Base-by-base conservation (phyloP, 805 yeast species). In the Candida maris region DNA sequence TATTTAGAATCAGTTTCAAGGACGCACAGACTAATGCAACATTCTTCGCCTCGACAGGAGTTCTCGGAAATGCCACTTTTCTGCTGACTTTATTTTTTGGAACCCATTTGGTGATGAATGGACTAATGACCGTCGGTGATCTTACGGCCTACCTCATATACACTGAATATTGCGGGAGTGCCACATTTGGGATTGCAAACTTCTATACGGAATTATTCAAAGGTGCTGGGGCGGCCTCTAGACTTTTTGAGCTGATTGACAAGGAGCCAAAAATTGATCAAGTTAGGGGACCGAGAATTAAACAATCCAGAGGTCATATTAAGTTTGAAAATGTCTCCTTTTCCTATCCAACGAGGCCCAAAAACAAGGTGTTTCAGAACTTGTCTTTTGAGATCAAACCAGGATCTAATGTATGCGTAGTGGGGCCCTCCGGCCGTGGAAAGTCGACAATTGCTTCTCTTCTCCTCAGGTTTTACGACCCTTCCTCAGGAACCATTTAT, bases 361-460 rank as follows among this genome's bases (percentile, higher is more conserved):
- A 85, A 42, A 73, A 79, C 30, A 56, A 61, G 15, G 78, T 91
- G 15, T 87, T 91, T 61, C 61, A 70, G 19, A 68, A 76, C 19
- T 61, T 89, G 31, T 68, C 77, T 39, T 72, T 91, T 49, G 71
- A 65, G 10, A 81, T 91, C 37, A 64, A 68, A 20, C 77, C 86
- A 12, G 97, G 97, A 5, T 87, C 88, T 44, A 88, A 89, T 49
- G 83, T 89, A 12, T 89, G 96, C 56, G 78, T 91, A 46, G 97
- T 89, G 14, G 97, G 97, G 1, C 96, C 96, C 6, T 84, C 95
- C 10, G 97, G 97, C 2, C 79, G 94, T 37, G 97, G 97, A 14
- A 91, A 91, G 61, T 86, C 96, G 2, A 91, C 97, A 0, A 78
- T 91, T 9, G 76, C 93, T 8, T 83, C 93, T 19, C 63, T 91